Evolutionary conservation across 1,284 basidiomycete genomes (phyloP).

Genomic region (Ceratobasidium sp.): DNA sequence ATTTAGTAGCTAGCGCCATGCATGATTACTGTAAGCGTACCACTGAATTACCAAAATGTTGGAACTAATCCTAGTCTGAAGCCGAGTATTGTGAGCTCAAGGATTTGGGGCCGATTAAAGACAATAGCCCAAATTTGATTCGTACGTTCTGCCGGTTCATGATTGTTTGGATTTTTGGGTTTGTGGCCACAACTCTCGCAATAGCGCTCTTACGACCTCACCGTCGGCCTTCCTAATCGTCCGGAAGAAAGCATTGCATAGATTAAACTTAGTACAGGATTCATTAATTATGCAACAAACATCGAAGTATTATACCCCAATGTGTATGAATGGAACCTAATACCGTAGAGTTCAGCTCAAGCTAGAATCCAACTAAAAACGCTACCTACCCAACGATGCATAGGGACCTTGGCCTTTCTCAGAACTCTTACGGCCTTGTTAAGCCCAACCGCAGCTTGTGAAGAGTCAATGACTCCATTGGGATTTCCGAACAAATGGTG

Average conservation of each 20-base stretch:
- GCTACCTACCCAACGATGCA: constrained; percentile 34
- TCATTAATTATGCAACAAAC: too few relatives aligned
- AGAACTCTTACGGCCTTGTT: constrained; percentile 21
- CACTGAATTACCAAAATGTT: background rate
- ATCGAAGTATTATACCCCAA: constrained; percentile 15
- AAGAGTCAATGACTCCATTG: background rate
- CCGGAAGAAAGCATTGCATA: too few relatives aligned
- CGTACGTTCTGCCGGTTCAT: constrained; percentile 6
- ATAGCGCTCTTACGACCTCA: constrained; percentile 9
- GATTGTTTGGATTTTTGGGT: constrained; percentile 25
- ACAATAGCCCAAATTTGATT: background rate
- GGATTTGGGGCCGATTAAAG: background rate
- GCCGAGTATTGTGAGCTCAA: constrained; percentile 22
- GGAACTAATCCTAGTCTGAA: background rate
- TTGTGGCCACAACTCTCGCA: background rate
- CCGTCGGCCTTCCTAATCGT: background rate
- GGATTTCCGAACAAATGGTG: constrained; percentile 23
- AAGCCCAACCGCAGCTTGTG: constrained; percentile 19
- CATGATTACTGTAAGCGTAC: constrained; percentile 18
- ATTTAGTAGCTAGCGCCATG: constrained; percentile 24
- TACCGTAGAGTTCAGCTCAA: background rate
- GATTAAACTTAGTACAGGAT: too few relatives aligned
- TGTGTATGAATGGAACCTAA: constrained; percentile 33
- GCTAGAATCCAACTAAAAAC: too few relatives aligned
- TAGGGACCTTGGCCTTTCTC: constrained; percentile 19